Percentiles rank a stretch among this genome's conserved stretches.
phyloP scores from a whole-genome alignment of 2,329 filamentous ascomycete species.

The Ilyonectria destructans region DNA sequence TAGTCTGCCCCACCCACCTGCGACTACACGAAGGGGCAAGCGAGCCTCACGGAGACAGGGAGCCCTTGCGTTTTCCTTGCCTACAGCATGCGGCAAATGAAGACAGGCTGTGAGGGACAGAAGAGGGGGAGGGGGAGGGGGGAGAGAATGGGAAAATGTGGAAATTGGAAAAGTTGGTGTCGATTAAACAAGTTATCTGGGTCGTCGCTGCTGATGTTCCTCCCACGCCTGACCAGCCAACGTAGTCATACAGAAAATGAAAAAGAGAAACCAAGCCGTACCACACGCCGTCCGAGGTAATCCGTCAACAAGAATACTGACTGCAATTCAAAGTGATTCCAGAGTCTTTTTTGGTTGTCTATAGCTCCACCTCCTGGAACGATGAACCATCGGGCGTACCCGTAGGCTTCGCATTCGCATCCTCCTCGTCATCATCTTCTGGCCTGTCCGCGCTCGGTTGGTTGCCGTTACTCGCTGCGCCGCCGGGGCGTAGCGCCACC shows the following conservation, averaged over 20 bases:
- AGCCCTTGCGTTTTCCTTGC: no score
- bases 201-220: constrained; percentile 35
- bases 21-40: no score
- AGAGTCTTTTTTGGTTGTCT: constrained; percentile 37
- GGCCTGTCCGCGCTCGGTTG: constrained; percentile 53
- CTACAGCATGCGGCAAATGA: no score
- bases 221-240: constrained; percentile 34
- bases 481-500: constrained; percentile 64
- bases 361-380: constrained; percentile 78
- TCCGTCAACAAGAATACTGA: constrained; percentile 7
- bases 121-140: no score
- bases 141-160: no score
- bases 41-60: no score
- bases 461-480: constrained; percentile 47
- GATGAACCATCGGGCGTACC: constrained; percentile 70
- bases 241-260: constrained; percentile 35
- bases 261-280: constrained; percentile 25
- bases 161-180: background rate
- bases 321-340: constrained; percentile 21
- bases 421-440: constrained; percentile 53
- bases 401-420: constrained; percentile 58
- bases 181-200: constrained; percentile 45
- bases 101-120: no score
- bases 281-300: constrained; percentile 21
- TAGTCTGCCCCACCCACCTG: no score